Conservation (phyloP, 2,329 filamentous ascomycete genomes). For the Macrophomina tecta region DNA sequence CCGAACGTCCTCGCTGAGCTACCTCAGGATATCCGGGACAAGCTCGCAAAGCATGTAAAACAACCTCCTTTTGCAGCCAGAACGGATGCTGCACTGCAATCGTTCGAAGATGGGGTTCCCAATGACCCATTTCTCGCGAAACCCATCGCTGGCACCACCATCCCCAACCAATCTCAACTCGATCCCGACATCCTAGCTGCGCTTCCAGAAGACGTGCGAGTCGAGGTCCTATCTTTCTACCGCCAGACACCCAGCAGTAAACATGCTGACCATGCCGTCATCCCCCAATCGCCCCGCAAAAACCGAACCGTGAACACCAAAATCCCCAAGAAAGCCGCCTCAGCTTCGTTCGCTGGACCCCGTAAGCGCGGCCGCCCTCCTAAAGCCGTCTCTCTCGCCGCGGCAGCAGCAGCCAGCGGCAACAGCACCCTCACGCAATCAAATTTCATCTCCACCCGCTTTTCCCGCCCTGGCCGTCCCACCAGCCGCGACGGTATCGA, state of each 20-base stretch:
- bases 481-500: slow-evolving; percentile 40
- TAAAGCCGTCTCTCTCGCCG: slow-evolving; percentile 45
- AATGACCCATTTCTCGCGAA: slow-evolving; percentile 15
- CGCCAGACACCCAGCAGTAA: slow-evolving; percentile 25
- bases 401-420: slow-evolving; percentile 55
- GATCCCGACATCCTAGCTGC: slow-evolving; percentile 84
- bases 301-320: slow-evolving; percentile 55
- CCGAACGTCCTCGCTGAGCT: slow-evolving; percentile 81
- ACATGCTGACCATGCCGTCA: slow-evolving; percentile 39
- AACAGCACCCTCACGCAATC: slow-evolving; percentile 67
- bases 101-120: neutral
- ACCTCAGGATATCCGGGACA: slow-evolving; percentile 80
- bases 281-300: slow-evolving; percentile 58
- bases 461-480: slow-evolving; percentile 30
- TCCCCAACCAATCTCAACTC: slow-evolving; percentile 73
- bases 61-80: neutral
- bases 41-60: slow-evolving; percentile 57
- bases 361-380: slow-evolving; percentile 66
- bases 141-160: slow-evolving; percentile 1
- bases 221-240: slow-evolving; percentile 81
- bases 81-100: neutral
- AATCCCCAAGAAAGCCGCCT: slow-evolving; percentile 54
- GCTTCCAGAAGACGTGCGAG: slow-evolving; percentile 83
- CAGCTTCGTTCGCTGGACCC: slow-evolving; percentile 59
- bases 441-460: slow-evolving; percentile 64